A percentile compares a stretch with the other conserved stretches of the same genome.
These are phyloP conservation scores for Gyrodon lividus DNA, from an alignment of 768 basidiomycete genomes.

Conservation along the genomic window DNA sequence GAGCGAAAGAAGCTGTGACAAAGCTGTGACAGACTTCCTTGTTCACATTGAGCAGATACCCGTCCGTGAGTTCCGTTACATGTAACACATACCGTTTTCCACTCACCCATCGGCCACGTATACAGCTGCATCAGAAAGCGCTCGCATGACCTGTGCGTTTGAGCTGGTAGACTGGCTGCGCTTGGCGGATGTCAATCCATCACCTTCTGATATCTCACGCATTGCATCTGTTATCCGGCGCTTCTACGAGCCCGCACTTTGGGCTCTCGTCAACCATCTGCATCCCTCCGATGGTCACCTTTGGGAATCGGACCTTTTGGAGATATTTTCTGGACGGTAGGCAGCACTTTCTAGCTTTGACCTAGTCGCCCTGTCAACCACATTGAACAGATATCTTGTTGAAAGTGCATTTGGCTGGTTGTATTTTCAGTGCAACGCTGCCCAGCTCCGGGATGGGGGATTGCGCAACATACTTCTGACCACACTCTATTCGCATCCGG, in stretches of 20 bases:
- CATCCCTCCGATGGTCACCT: slow-evolving; percentile 42
- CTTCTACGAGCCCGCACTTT: slow-evolving; percentile 43
- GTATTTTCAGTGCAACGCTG: slow-evolving; percentile 36
- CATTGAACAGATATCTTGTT: slow-evolving; percentile 8
- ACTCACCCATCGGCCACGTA: slow-evolving; percentile 1
- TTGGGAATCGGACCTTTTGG: slow-evolving; percentile 36
- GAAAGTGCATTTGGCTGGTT: slow-evolving; percentile 42
- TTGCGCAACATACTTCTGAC: slow-evolving; percentile 37
- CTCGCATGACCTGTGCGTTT: slow-evolving; percentile 42
- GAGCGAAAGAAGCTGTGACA: not conserved
- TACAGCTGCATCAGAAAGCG: slow-evolving; percentile 39
- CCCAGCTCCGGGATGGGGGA: slow-evolving; percentile 17
- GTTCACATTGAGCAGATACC: slow-evolving; percentile 39
- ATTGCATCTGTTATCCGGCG: slow-evolving; percentile 39
- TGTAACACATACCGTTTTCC: not conserved
- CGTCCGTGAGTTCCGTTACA: slow-evolving; percentile 42
- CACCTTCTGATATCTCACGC: slow-evolving; percentile 38
- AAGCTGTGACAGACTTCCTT: slow-evolving; percentile 44
- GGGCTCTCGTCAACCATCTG: slow-evolving; percentile 42
- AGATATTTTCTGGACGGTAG: slow-evolving; percentile 25
- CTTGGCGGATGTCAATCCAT: slow-evolving; percentile 38
- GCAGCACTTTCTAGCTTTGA: slow-evolving; percentile 4
- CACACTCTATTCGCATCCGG: slow-evolving; percentile 25
- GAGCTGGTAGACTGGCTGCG: slow-evolving; percentile 68
- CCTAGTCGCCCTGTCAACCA: not conserved